Evolutionary conservation across 2,329 filamentous ascomycete species (phyloP).

Genomic region (Claviceps fusiformis): DNA sequence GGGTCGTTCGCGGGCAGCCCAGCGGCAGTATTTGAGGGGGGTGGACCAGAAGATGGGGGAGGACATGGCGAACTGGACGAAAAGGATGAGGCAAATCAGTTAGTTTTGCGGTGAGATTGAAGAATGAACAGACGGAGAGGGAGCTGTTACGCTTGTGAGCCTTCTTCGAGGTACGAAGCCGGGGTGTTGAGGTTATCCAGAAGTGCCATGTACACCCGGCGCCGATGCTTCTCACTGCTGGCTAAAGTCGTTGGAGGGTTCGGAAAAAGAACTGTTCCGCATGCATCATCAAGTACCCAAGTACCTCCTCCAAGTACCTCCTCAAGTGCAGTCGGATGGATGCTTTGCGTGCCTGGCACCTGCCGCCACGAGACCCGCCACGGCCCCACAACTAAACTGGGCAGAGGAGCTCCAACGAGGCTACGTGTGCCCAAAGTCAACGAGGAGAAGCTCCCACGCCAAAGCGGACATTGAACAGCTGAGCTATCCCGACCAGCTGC

Average conservation of each 20-base stretch:
- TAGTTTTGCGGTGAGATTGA: not conserved
- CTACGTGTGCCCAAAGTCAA: constrained; percentile 22
- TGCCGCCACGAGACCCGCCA: not conserved
- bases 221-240: not conserved
- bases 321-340: not conserved
- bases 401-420: constrained; percentile 11
- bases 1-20: constrained; percentile 77
- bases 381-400: not conserved
- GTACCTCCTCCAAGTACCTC: too few relatives aligned
- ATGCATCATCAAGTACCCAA: too few relatives aligned
- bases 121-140: not conserved
- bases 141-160: not conserved
- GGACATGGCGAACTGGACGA: constrained; percentile 37
- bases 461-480: constrained; percentile 5
- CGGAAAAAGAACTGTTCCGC: constrained; percentile 4
- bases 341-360: too few relatives aligned
- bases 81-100: not conserved
- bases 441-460: constrained; percentile 4
- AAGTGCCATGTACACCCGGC: not conserved
- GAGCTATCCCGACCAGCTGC: not conserved
- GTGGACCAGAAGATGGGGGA: constrained; percentile 68
- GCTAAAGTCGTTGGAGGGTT: not conserved
- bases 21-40: constrained; percentile 75
- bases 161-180: not conserved
- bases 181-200: not conserved